Conservation (phyloP, 139 green algal genomes). For the Chlamydomonas eustigma region DNA sequence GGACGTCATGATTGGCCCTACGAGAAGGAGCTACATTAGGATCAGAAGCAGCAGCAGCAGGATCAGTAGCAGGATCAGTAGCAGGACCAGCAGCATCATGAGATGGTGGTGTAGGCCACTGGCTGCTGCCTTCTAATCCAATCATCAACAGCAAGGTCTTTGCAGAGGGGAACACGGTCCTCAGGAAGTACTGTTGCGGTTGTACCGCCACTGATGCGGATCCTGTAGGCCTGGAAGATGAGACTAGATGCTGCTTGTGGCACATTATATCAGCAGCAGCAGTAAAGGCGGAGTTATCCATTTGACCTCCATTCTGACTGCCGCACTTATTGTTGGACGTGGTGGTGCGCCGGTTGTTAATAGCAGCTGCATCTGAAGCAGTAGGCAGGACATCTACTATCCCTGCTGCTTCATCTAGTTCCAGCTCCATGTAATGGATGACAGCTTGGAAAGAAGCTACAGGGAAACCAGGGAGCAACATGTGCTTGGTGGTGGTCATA, state of each 20-base stretch:
- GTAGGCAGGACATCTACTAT: neutral
- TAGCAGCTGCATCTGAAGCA: neutral
- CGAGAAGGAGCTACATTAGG: neutral
- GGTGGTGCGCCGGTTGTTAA: too few relatives aligned
- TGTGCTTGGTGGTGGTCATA: neutral
- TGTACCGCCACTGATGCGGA: neutral
- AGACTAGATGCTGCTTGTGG: neutral
- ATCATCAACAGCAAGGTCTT: neutral
- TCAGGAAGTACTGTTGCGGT: neutral
- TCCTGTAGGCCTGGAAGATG: too few relatives aligned
- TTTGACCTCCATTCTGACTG: too few relatives aligned
- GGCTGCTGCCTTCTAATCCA: neutral
- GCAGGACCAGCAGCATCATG: neutral
- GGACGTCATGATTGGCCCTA: neutral
- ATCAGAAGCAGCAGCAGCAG: neutral
- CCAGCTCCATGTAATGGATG: neutral
- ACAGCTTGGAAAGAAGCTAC: neutral
- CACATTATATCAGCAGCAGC: neutral
- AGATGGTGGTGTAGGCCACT: neutral
- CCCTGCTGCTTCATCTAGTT: neutral
- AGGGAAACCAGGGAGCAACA: neutral
- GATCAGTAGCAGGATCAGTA: neutral
- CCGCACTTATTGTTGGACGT: too few relatives aligned
- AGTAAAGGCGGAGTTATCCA: neutral
- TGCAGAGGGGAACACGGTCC: neutral